These are phyloP conservation scores for Pleurotus ostreatus DNA, from an alignment of 768 basidiomycete genomes.

Conservation along the genomic window DNA sequence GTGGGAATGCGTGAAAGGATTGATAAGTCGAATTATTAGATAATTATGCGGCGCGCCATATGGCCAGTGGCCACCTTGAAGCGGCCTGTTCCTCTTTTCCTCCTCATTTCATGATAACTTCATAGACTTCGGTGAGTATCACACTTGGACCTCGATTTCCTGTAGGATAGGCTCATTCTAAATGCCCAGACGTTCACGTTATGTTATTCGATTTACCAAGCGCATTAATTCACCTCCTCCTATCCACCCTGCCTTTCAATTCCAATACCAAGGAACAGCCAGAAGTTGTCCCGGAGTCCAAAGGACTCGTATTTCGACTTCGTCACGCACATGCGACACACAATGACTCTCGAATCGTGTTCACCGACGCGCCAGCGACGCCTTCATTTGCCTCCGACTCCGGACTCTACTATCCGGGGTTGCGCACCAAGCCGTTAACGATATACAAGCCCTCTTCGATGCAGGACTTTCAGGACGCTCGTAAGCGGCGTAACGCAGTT, in stretches of 20 bases:
- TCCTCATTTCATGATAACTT: too few relatives aligned
- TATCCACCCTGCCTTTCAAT: background rate
- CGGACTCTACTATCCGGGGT: slow-evolving; percentile 29
- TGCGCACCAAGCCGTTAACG: slow-evolving; percentile 34
- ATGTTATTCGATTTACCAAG: slow-evolving; percentile 3
- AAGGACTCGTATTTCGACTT: slow-evolving; percentile 41
- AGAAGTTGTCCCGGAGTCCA: background rate
- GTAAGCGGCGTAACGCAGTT: slow-evolving; percentile 27
- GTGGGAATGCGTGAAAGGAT: too few relatives aligned
- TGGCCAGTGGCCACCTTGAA: too few relatives aligned
- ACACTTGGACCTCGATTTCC: too few relatives aligned
- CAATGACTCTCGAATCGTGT: slow-evolving; percentile 51
- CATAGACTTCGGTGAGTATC: too few relatives aligned
- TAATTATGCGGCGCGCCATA: too few relatives aligned
- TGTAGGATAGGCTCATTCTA: too few relatives aligned
- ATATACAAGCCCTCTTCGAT: slow-evolving; percentile 47
- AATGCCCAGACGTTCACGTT: too few relatives aligned
- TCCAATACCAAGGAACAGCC: background rate
- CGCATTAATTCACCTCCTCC: slow-evolving; percentile 1
- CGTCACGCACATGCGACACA: slow-evolving; percentile 62
- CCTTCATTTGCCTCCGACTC: slow-evolving; percentile 16
- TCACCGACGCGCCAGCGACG: slow-evolving; percentile 45
- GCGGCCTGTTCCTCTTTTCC: too few relatives aligned
- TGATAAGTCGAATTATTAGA: too few relatives aligned
- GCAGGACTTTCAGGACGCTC: slow-evolving; percentile 31